A percentile compares a stretch with the other conserved stretches of the same genome.
These are phyloP conservation scores for Fusarium udum DNA, from an alignment of 2,329 filamentous ascomycete species.

Conservation along the genomic window DNA sequence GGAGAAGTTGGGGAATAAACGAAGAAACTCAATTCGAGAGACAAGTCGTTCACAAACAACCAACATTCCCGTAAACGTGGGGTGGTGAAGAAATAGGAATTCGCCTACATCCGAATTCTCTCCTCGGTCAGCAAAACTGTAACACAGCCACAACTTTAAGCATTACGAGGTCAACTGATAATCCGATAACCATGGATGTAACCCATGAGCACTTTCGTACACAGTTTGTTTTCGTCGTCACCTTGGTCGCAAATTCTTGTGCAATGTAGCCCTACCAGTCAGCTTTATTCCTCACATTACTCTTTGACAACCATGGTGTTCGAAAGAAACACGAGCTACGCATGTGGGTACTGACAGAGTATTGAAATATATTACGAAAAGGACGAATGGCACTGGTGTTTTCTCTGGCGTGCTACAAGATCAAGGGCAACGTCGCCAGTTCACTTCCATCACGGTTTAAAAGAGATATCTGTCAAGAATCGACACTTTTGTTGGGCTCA, in stretches of 20 bases:
- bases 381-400: background rate
- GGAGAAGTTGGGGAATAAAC: background rate
- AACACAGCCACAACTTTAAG: constrained; percentile 6
- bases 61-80: constrained; percentile 4
- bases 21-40: background rate
- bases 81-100: background rate
- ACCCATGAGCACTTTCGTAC: background rate
- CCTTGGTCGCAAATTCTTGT: background rate
- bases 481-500: constrained; percentile 45
- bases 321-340: background rate
- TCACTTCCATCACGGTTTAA: constrained; percentile 1
- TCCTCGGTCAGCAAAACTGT: constrained; percentile 5
- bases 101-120: background rate
- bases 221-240: background rate
- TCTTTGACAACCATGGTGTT: background rate
- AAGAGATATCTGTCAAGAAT: constrained; percentile 23
- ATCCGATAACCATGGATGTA: background rate
- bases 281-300: background rate
- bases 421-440: background rate
- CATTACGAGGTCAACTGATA: constrained; percentile 24
- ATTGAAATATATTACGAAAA: no score
- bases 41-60: background rate
- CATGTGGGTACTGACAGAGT: background rate
- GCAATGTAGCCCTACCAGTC: background rate
- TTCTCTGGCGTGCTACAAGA: background rate